phyloP scores from a whole-genome alignment of 495 filamentous ascomycete genomes.

The Tuber brumale region DNA sequence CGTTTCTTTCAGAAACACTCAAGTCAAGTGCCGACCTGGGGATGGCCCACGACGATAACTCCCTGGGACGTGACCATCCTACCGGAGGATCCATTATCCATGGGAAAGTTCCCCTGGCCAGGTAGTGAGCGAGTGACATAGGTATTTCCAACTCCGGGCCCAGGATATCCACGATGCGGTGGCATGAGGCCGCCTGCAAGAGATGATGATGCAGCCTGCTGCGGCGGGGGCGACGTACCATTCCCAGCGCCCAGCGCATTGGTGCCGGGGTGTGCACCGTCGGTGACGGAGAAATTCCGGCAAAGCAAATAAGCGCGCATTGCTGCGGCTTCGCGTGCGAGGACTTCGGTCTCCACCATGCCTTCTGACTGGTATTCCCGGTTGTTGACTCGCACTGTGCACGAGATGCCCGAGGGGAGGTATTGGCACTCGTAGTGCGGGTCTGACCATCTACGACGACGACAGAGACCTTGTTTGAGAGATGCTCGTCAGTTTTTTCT shows the following conservation, averaged over 20 bases:
- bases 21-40: constrained; percentile 25
- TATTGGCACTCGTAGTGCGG: constrained; percentile 80
- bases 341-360: constrained; percentile 67
- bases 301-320: constrained; percentile 97
- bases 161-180: constrained; percentile 33
- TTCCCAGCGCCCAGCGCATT: constrained; percentile 29
- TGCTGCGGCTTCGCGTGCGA: constrained; percentile 90
- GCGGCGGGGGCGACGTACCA: constrained; percentile 22
- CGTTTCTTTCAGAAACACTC: constrained; percentile 7
- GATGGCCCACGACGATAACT: constrained; percentile 33
- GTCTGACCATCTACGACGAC: constrained; percentile 90
- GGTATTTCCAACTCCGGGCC: constrained; percentile 25
- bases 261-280: constrained; percentile 50
- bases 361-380: constrained; percentile 90
- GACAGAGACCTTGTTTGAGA: constrained; percentile 74
- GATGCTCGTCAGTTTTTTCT: constrained; percentile 21
- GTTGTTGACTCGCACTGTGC: constrained; percentile 91
- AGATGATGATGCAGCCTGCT: constrained; percentile 15
- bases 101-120: constrained; percentile 27
- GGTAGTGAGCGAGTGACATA: constrained; percentile 31
- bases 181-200: constrained; percentile 27
- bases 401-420: constrained; percentile 67
- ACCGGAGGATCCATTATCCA: constrained; percentile 20
- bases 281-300: constrained; percentile 96
- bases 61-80: constrained; percentile 32